These are phyloP conservation scores for Ceratobasidium sp. DNA, from an alignment of 1,284 basidiomycete genomes.

Conservation along the genomic window DNA sequence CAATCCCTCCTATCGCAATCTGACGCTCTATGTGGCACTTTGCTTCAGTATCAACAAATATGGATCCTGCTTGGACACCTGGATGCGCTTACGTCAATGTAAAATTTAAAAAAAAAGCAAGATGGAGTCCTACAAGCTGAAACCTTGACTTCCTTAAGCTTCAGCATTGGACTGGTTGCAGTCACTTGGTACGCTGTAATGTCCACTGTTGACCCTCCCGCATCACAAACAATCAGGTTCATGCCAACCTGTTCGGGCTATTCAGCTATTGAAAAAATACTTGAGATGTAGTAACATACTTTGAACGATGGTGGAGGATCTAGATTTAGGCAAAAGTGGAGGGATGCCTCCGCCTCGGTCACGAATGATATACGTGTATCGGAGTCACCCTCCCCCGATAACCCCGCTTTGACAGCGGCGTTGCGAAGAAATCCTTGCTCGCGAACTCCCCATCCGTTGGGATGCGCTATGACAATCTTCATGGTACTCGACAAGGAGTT, in stretches of 20 bases:
- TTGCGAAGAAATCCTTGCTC: slow-evolving; percentile 39
- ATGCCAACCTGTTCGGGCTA: neutral
- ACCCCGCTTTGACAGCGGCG: slow-evolving; percentile 16
- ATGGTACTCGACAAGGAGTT: neutral
- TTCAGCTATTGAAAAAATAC: neutral
- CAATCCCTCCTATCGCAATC: neutral
- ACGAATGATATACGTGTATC: slow-evolving; percentile 31
- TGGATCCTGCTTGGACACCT: slow-evolving; percentile 26
- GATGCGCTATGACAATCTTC: slow-evolving; percentile 35
- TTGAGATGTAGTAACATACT: neutral
- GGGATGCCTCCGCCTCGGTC: slow-evolving; percentile 44
- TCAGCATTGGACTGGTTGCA: neutral
- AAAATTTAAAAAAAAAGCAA: too few species aligned
- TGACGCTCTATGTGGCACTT: neutral
- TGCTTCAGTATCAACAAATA: slow-evolving; percentile 17
- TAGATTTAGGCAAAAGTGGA: slow-evolving; percentile 42
- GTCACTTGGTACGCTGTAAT: slow-evolving; percentile 1
- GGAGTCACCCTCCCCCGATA: neutral
- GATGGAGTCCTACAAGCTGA: slow-evolving; percentile 37
- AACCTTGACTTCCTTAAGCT: slow-evolving; percentile 25
- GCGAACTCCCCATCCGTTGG: slow-evolving; percentile 39
- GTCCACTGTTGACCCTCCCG: slow-evolving; percentile 14
- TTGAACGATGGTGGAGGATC: too few species aligned
- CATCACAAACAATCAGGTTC: slow-evolving; percentile 13
- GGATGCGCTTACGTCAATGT: too few species aligned